These are phyloP conservation scores for Canavalia gladiata DNA, from an alignment of 306 rosid genomes.

Conservation along the genomic window DNA sequence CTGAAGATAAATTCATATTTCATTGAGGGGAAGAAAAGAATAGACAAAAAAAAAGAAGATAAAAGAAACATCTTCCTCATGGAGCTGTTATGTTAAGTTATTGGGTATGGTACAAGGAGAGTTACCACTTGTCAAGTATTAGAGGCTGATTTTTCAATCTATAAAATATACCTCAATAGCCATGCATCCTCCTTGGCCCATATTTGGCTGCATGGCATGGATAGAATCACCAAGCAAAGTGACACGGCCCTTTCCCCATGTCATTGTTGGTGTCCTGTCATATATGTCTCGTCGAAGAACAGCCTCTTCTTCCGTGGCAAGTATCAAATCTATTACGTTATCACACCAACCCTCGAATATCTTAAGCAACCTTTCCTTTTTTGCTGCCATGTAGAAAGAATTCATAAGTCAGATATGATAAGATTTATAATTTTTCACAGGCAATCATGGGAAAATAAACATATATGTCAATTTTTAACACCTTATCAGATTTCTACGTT, in stretches of 20 bases:
- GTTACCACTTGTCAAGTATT: background rate
- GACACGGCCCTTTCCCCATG: constrained; percentile 95
- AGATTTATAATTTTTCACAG: background rate
- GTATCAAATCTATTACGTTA: constrained; percentile 80
- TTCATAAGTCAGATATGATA: constrained; percentile 6
- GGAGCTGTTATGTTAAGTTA: background rate
- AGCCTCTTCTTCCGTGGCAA: constrained; percentile 85
- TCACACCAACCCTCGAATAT: constrained; percentile 97
- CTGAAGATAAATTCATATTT: constrained; percentile 12
- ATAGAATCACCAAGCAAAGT: constrained; percentile 97
- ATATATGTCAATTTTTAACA: background rate
- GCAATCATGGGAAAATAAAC: constrained; percentile 7
- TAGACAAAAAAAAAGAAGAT: background rate
- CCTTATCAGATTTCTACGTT: background rate
- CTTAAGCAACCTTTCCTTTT: constrained; percentile 77
- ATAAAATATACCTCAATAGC: constrained; percentile 78
- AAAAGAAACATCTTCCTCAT: background rate
- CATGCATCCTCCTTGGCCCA: constrained; percentile 99
- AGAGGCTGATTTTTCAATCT: background rate
- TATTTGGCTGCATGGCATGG: constrained; percentile 99
- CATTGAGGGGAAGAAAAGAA: background rate
- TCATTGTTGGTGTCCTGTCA: constrained; percentile 77
- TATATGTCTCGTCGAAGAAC: constrained; percentile 94
- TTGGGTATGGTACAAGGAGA: background rate
- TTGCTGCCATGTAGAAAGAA: constrained; percentile 61